Percentiles rank a stretch among this genome's conserved stretches.
phyloP scores from a whole-genome alignment of 371 early-diverging fungal species.

The Batkoa obscura region DNA sequence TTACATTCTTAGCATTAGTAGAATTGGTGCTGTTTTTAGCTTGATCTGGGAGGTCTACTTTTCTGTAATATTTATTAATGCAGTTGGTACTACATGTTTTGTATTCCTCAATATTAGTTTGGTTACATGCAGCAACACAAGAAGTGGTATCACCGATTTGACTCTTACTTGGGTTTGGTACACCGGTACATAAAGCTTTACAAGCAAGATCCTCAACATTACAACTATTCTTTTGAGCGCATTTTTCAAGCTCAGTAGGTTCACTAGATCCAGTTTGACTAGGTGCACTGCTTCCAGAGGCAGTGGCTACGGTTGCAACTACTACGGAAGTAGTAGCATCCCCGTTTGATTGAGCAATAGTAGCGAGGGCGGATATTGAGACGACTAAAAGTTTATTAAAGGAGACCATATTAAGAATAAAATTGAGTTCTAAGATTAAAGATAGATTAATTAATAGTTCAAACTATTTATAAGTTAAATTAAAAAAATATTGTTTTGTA shows the following conservation, averaged over 20 bases:
- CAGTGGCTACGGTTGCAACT: neutral
- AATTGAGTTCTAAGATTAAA: too few species aligned
- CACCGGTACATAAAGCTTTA: constrained; percentile 1
- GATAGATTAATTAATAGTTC: too few species aligned
- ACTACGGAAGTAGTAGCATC: neutral
- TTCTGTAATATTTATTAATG: neutral
- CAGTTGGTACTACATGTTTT: neutral
- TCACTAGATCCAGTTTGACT: neutral
- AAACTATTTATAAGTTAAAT: too few species aligned
- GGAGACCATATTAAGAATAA: neutral
- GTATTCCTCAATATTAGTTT: neutral
- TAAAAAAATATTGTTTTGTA: too few species aligned
- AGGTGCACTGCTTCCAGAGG: neutral
- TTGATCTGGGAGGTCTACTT: neutral
- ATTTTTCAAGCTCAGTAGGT: neutral
- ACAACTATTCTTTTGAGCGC: neutral
- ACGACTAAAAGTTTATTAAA: neutral
- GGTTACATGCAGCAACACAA: constrained; percentile 5
- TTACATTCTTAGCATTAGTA: too few species aligned
- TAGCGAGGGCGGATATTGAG: neutral
- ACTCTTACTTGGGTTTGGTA: neutral
- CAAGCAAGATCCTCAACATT: neutral
- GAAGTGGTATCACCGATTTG: neutral
- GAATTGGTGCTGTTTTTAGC: neutral
- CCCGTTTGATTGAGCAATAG: neutral